phyloP scores from a whole-genome alignment of 352 stramenopile genomes.

The Globisporangium mamillatum region DNA sequence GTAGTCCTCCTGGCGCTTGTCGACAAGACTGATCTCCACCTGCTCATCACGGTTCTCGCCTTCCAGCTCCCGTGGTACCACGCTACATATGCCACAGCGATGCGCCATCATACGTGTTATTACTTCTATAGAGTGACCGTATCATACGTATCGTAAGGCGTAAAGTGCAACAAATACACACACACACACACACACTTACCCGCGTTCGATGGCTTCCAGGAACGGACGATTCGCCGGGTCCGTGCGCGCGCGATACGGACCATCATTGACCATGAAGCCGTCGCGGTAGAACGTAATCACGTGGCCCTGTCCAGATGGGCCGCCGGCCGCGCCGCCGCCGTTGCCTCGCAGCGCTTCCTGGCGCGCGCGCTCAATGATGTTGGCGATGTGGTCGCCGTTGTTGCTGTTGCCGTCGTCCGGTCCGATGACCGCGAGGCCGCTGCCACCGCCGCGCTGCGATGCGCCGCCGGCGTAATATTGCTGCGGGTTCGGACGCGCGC shows the following conservation, averaged over 20 bases:
- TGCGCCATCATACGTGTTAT: background rate
- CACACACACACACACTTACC: constrained; percentile 20
- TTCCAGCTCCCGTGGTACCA: constrained; percentile 77
- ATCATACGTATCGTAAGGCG: background rate
- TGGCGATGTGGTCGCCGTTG: constrained; percentile 54
- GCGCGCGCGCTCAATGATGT: constrained; percentile 82
- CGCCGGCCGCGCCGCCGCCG: constrained; percentile 21
- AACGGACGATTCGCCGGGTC: constrained; percentile 76
- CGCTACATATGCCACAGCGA: constrained; percentile 20
- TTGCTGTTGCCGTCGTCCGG: constrained; percentile 35
- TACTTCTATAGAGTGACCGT: background rate
- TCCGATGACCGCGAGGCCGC: constrained; percentile 70
- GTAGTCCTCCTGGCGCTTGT: constrained; percentile 87
- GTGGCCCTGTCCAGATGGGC: constrained; percentile 32
- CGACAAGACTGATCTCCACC: constrained; percentile 81
- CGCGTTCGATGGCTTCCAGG: constrained; percentile 76
- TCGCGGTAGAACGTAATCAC: constrained; percentile 86
- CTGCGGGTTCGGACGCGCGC: constrained; percentile 37
- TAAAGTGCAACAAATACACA: background rate
- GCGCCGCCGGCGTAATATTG: constrained; percentile 76
- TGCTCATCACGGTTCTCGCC: constrained; percentile 61
- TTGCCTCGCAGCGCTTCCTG: constrained; percentile 47
- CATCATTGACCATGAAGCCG: constrained; percentile 83
- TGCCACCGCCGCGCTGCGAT: constrained; percentile 66
- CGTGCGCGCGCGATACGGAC: constrained; percentile 63